phyloP scores from a whole-genome alignment of 192 early-diverging fungal species.

The Lobulomyces angularis region DNA sequence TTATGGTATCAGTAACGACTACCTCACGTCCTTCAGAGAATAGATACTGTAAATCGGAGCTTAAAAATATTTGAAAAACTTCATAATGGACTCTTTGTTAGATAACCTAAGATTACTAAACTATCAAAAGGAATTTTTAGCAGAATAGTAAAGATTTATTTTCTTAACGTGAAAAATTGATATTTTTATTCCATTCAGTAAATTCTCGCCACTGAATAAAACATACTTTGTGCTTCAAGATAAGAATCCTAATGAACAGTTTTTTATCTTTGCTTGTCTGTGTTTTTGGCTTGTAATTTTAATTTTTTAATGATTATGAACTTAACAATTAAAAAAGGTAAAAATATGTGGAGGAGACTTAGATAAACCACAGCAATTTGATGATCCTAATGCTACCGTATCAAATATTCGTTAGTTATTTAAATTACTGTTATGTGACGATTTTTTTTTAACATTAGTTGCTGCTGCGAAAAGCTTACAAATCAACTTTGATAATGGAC shows the following conservation, averaged over 20 bases:
- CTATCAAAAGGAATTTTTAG: conserved; percentile 35
- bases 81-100: conserved; percentile 31
- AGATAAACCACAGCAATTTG: conserved; percentile 42
- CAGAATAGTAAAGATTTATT: conserved; percentile 15
- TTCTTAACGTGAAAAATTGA: background rate
- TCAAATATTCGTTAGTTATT: conserved; percentile 32
- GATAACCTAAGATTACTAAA: conserved; percentile 35
- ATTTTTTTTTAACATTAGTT: conserved; percentile 16
- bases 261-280: conserved; percentile 34
- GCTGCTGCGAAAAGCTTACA: conserved; percentile 35
- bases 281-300: conserved; percentile 43
- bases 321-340: too few species aligned
- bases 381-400: conserved; percentile 44
- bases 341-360: conserved; percentile 21
- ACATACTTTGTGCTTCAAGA: conserved; percentile 26
- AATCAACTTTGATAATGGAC: conserved; percentile 38
- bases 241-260: conserved; percentile 43
- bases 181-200: conserved; percentile 6
- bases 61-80: background rate
- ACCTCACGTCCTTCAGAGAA: too few species aligned
- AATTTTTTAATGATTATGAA: too few species aligned
- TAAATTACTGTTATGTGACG: background rate
- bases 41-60: too few species aligned
- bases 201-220: conserved; percentile 23
- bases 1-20: too few species aligned